Conservation (phyloP, 371 early-diverging fungal genomes). For the Dinochytrium kinnereticum region DNA sequence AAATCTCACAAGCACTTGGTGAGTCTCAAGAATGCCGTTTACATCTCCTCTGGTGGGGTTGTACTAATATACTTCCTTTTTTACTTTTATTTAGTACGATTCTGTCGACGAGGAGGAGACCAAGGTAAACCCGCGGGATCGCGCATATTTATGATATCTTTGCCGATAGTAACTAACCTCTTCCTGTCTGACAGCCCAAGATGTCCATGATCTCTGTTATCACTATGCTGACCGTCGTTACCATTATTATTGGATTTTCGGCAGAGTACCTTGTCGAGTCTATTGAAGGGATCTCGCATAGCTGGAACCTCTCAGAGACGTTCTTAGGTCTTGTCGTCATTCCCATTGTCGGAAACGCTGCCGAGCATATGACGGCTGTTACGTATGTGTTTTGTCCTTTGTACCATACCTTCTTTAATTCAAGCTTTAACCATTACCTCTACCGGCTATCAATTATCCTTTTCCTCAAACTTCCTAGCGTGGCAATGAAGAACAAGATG, state of each 20-base stretch:
- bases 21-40: not conserved
- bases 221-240: slow-evolving; percentile 23
- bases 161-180: not conserved
- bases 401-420: not conserved
- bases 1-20: slow-evolving; percentile 30
- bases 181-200: not conserved
- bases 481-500: slow-evolving; percentile 86
- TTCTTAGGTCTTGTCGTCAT: slow-evolving; percentile 88
- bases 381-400: not conserved
- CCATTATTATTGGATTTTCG: slow-evolving; percentile 70
- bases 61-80: not conserved
- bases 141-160: too few species aligned
- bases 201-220: slow-evolving; percentile 17
- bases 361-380: slow-evolving; percentile 40
- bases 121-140: slow-evolving; percentile 50
- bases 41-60: not conserved
- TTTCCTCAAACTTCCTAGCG: slow-evolving; percentile 11
- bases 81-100: slow-evolving; percentile 2
- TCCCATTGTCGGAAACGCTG: slow-evolving; percentile 77
- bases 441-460: slow-evolving; percentile 9
- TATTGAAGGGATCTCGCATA: slow-evolving; percentile 69
- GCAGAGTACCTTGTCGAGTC: slow-evolving; percentile 83
- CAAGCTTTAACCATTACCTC: too few species aligned
- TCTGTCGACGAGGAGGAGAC: slow-evolving; percentile 42
- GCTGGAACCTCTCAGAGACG: slow-evolving; percentile 66